Evolutionary conservation across 208 protist species (phyloP), one percentile per base, ranked within the genome.

Genomic region (Wallacemonas rigidus): DNA sequence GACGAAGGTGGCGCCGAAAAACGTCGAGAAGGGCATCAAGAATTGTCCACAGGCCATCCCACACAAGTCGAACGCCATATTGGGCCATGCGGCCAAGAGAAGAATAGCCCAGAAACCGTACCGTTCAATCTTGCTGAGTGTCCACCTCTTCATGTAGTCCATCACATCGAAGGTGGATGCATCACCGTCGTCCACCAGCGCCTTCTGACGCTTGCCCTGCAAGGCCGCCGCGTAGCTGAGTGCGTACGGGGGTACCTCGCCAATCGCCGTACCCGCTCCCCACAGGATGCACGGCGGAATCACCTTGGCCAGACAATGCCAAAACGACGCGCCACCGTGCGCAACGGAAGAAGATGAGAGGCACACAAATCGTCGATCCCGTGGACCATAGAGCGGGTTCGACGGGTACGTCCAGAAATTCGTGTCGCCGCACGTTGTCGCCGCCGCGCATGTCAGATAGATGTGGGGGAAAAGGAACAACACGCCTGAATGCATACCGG

Each of bases 31-130:
- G 17, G 98, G 98, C 79, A 99, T 97, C 26, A 97, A 75, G 57
- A 98, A 98, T 69, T 98, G 93, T 9, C 98, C 98, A 76, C 97
- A 99, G 41, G 95, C 95, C 80, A 99, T 91, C 54, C 98, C 98
- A 76, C 96, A 98, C 47, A 98, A 81, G 82, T 99, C 98, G 76
- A 98, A 99, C n/a, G 97, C 89, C 83, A 98, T 97, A 75, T 99
- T 99, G 40, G 98, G 98, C 85, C 97, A 98, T 67, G 97, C 91
- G 5, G 97, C 89, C 26, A 99, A 90, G 57, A 98, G 74, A 40
- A 99, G 73, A 43, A 99, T 92, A 12, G 94, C 96, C 84, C 93
- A 97, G 83, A 98, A 98, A 57, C 95, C 95, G 80, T 91, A 95
- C 2, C 80, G 86, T 79, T 87, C 67, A 61, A 97, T 91, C 71